phyloP scores from a whole-genome alignment of 2,329 filamentous ascomycete genomes.

The Aspergillus carbonarius region DNA sequence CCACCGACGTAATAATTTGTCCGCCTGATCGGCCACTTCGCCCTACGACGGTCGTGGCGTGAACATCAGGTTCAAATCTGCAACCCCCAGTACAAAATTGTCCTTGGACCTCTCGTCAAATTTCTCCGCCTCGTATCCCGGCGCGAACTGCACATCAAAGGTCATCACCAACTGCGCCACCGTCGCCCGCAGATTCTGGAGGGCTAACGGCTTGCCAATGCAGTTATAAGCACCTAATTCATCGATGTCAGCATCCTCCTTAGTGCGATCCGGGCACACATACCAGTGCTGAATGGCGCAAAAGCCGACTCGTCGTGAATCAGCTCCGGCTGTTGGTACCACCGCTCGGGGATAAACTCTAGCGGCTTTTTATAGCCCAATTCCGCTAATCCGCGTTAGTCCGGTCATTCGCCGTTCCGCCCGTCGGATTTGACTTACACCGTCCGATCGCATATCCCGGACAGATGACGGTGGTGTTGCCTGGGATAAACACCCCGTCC shows the following conservation, averaged over 20 bases:
- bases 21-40: background rate
- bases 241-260: background rate
- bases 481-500: constrained; percentile 17
- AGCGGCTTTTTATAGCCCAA: constrained; percentile 27
- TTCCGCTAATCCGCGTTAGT: constrained; percentile 19
- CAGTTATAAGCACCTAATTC: constrained; percentile 32
- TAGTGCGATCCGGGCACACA: background rate
- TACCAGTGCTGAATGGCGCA: constrained; percentile 36
- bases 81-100: constrained; percentile 34
- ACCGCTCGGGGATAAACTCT: constrained; percentile 32
- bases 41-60: constrained; percentile 6
- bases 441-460: constrained; percentile 25
- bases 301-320: constrained; percentile 36
- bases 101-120: constrained; percentile 36
- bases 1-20: background rate
- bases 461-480: constrained; percentile 22
- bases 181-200: constrained; percentile 37
- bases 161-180: constrained; percentile 34
- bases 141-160: constrained; percentile 40
- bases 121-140: constrained; percentile 34
- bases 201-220: constrained; percentile 39
- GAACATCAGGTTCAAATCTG: constrained; percentile 19
- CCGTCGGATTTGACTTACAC: constrained; percentile 18
- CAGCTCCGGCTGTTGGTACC: constrained; percentile 34
- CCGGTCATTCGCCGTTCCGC: background rate